Conservation (phyloP, 2,329 filamentous ascomycete species). For the Penicillium decumbens region DNA sequence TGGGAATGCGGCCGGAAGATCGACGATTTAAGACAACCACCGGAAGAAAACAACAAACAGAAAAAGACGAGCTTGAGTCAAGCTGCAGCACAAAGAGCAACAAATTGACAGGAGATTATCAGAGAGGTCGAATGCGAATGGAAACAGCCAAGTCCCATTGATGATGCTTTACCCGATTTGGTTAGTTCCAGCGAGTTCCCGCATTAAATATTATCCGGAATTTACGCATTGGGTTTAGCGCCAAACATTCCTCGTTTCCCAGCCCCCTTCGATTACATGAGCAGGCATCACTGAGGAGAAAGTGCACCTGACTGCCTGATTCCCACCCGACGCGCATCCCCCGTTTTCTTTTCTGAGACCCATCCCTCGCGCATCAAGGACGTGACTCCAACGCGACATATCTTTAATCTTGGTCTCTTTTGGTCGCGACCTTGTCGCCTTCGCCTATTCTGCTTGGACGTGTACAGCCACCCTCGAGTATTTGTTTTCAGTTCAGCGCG, state of each 20-base stretch:
- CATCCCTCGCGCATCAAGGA: slow-evolving; percentile 16
- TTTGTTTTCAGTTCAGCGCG: slow-evolving; percentile 35
- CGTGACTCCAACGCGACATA: slow-evolving; percentile 11
- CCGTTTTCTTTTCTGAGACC: slow-evolving; percentile 22
- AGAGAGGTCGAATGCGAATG: slow-evolving; percentile 8
- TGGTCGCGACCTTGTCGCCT: slow-evolving; percentile 1
- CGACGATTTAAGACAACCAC: slow-evolving; percentile 2
- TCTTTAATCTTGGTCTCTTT: neutral
- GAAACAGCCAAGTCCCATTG: slow-evolving; percentile 21
- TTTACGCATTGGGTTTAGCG: slow-evolving; percentile 13
- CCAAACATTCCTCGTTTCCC: slow-evolving; percentile 22
- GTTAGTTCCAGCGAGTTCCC: slow-evolving; percentile 15
- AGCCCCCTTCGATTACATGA: slow-evolving; percentile 26
- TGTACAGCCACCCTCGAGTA: slow-evolving; percentile 11
- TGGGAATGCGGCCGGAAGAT: slow-evolving; percentile 1
- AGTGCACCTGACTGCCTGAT: slow-evolving; percentile 13
- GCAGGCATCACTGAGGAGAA: slow-evolving; percentile 11
- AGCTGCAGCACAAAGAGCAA: neutral
- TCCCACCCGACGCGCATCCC: slow-evolving; percentile 24
- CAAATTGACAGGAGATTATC: neutral
- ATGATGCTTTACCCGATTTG: slow-evolving; percentile 27
- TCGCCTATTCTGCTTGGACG: slow-evolving; percentile 6
- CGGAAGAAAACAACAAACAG: neutral
- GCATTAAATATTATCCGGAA: slow-evolving; percentile 14
- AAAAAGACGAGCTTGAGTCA: slow-evolving; percentile 1